Evolutionary conservation across 2,329 filamentous ascomycete genomes (phyloP), one percentile per base, ranked within the genome.

Genomic region (Chrysoporthe austroafricana): DNA sequence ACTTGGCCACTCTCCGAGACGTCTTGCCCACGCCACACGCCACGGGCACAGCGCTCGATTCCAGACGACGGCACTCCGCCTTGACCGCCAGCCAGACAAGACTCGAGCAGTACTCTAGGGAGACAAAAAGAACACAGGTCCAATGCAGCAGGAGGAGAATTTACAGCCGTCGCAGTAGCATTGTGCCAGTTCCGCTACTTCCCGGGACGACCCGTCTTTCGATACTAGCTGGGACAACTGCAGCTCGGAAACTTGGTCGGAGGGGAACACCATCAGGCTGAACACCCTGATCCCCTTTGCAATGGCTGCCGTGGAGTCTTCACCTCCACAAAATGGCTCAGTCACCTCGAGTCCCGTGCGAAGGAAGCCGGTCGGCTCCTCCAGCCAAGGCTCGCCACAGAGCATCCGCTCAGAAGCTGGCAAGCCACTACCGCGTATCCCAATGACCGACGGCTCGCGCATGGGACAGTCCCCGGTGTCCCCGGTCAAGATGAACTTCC

Each of bases 401-500:
- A 74, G 75, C 69, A 75, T 77, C 65, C 76, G 77, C 70, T 69
- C 66, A 48, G 76, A 77, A 60, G 74, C 75, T 39, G 73, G 66
- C 11, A 77, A 78, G 62, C 70, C 75, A 36, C 68, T 77, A 56
- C 74, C 77, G 7, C 70, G 69, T n/a, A 68, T 74, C 2, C 71
- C 75, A 5, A 57, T 71, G 36, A 63, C 74, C 50, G 79, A 79
- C 62, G 80, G 80, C 26, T 80, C 84, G 34, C 79, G 80, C 68
- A 78, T 88, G 68, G 82, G 83, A 69, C 81, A 84, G 62, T 80
- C 82, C 18, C 86, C 86, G 42, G 79, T 83, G 39, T 88, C 87
- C 52, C 86, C 87, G 21, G 85, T 87, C 66, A 82, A 79, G 67
- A 81, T 88, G 64, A 86, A 85, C 73, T 83, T 85, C 66, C 83